Evolutionary conservation across 2,329 filamentous ascomycete species (phyloP).

Genomic region (Fusarium armeniacum): DNA sequence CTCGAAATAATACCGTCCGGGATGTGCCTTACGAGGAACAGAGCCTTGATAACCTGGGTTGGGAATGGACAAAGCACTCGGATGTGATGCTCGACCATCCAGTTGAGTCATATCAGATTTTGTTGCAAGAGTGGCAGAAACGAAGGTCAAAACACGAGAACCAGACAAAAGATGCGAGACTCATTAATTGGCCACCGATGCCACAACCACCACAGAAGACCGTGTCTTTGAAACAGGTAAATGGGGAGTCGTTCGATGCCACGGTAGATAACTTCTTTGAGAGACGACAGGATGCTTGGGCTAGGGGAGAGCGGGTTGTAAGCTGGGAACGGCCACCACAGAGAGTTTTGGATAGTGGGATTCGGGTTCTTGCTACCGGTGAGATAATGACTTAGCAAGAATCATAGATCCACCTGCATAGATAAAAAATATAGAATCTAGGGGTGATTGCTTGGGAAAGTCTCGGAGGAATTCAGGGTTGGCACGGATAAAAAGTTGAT

Average conservation of each 20-base stretch:
- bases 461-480: not conserved
- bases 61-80: not conserved
- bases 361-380: not conserved
- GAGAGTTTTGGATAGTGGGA: not conserved
- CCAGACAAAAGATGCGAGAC: fast-evolving
- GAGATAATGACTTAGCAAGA: not conserved
- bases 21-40: not conserved
- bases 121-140: not conserved
- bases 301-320: not conserved
- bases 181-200: not conserved
- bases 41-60: not conserved
- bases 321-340: not conserved
- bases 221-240: fast-evolving
- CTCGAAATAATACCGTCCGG: not conserved
- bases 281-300: not conserved
- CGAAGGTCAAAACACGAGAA: not conserved
- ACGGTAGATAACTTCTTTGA: not conserved
- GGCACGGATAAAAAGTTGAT: not conserved
- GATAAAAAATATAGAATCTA: too few species aligned
- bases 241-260: not conserved
- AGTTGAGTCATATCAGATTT: not conserved
- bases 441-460: too few species aligned
- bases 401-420: too few species aligned
- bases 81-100: not conserved
- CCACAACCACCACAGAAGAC: too few species aligned